A percentile compares a stretch with the other conserved stretches of the same genome.
Evolutionary conservation across 768 basidiomycete species (phyloP).

Genomic region (Lactarius hengduanensis): DNA sequence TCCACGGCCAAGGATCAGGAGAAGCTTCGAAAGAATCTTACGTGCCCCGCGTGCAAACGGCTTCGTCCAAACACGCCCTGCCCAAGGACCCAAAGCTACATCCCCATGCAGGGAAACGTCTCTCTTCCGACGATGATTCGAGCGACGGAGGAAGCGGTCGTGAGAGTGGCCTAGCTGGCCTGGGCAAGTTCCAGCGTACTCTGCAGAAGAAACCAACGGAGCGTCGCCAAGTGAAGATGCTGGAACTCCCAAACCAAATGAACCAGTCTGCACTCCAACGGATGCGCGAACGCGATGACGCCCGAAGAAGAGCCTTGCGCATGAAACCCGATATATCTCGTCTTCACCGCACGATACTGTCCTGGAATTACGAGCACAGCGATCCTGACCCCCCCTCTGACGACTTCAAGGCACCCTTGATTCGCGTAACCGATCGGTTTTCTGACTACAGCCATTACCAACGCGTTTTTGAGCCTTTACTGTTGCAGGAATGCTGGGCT

Average conservation of each 20-base stretch:
- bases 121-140: constrained; percentile 37
- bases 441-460: constrained; percentile 63
- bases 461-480: constrained; percentile 75
- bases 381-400: constrained; percentile 62
- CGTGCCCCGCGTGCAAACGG: constrained; percentile 40
- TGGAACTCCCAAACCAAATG: constrained; percentile 50
- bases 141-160: constrained; percentile 43
- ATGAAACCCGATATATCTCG: constrained; percentile 79
- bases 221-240: constrained; percentile 60
- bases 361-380: constrained; percentile 80
- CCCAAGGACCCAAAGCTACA: constrained; percentile 12
- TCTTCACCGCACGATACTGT: constrained; percentile 74
- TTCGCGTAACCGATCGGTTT: constrained; percentile 66
- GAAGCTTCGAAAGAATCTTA: constrained; percentile 38
- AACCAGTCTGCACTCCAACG: constrained; percentile 50
- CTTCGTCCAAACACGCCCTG: constrained; percentile 32
- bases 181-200: constrained; percentile 25
- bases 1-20: constrained; percentile 37
- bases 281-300: constrained; percentile 56
- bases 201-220: constrained; percentile 54
- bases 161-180: constrained; percentile 33
- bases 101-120: constrained; percentile 1
- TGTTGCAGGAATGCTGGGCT: constrained; percentile 89
- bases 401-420: constrained; percentile 35
- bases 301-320: constrained; percentile 60